Evolutionary conservation across 2,329 filamentous ascomycete genomes (phyloP).

Genomic region (Clarireedia hainanense): DNA sequence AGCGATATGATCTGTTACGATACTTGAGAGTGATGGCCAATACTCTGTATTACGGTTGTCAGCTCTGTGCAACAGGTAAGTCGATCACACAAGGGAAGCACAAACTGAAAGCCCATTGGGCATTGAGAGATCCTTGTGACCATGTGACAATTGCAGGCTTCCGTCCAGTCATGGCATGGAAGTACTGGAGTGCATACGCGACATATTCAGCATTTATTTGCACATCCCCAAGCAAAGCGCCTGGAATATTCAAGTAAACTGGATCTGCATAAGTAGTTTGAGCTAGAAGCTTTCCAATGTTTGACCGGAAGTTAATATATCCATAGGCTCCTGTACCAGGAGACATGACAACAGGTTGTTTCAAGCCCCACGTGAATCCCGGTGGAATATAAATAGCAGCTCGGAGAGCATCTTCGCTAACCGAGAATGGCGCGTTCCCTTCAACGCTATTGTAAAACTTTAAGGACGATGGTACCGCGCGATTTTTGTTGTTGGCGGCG

Average conservation of each 20-base stretch:
- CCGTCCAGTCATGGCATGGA: conserved; percentile 32
- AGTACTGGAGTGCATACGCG: conserved; percentile 51
- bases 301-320: conserved; percentile 30
- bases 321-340: conserved; percentile 45
- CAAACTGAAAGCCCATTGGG: conserved; percentile 46
- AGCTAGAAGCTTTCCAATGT: conserved; percentile 41
- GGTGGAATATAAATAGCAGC: conserved; percentile 45
- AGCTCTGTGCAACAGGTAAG: background rate
- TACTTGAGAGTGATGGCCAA: conserved; percentile 41
- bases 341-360: conserved; percentile 43
- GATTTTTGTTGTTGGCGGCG: background rate
- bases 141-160: conserved; percentile 41
- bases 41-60: conserved; percentile 31
- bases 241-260: conserved; percentile 49
- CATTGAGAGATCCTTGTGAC: conserved; percentile 47
- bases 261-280: conserved; percentile 37
- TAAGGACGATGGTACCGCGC: background rate
- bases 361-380: conserved; percentile 38
- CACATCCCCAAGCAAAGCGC: conserved; percentile 37
- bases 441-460: conserved; percentile 19
- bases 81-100: background rate
- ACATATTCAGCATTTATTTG: conserved; percentile 47
- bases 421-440: conserved; percentile 40
- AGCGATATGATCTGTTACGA: conserved; percentile 42
- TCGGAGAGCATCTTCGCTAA: conserved; percentile 39